Conservation (phyloP, 768 basidiomycete genomes). For the Phylloporus sp. region DNA sequence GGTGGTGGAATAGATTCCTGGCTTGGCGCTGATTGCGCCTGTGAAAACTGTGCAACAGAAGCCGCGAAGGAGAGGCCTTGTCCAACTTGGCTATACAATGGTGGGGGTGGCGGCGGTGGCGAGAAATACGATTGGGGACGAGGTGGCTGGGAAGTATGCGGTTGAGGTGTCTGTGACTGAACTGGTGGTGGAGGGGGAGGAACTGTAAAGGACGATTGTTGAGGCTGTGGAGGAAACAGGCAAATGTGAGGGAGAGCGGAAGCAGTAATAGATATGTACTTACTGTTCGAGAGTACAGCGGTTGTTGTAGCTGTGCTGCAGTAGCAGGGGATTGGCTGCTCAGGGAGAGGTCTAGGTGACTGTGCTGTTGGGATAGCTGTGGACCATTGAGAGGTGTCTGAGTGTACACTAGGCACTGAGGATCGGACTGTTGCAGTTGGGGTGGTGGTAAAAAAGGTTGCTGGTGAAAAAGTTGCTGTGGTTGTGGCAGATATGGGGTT, state of each 20-base stretch:
- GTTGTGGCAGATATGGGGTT: slow-evolving; percentile 5
- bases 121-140: slow-evolving; percentile 19
- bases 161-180: slow-evolving; percentile 11
- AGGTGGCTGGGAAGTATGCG: slow-evolving; percentile 13
- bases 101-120: slow-evolving; percentile 6
- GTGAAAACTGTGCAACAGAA: slow-evolving; percentile 4
- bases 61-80: neutral
- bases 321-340: slow-evolving; percentile 1
- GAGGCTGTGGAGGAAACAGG: slow-evolving; percentile 4
- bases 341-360: slow-evolving; percentile 6
- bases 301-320: slow-evolving; percentile 1
- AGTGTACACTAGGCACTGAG: slow-evolving; percentile 14
- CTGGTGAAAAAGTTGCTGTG: slow-evolving; percentile 12
- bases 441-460: slow-evolving; percentile 3
- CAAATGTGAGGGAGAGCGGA: neutral
- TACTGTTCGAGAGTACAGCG: slow-evolving; percentile 9
- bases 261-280: neutral
- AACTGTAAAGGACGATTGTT: slow-evolving; percentile 12
- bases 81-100: slow-evolving; percentile 5
- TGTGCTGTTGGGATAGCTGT: slow-evolving; percentile 17
- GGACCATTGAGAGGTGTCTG: slow-evolving; percentile 11
- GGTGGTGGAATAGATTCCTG: slow-evolving; percentile 9
- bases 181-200: slow-evolving; percentile 17
- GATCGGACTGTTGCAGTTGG: slow-evolving; percentile 10
- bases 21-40: slow-evolving; percentile 1